Conservation (phyloP, 164 flowering plant genomes). For the Aristolochia californica region DNA sequence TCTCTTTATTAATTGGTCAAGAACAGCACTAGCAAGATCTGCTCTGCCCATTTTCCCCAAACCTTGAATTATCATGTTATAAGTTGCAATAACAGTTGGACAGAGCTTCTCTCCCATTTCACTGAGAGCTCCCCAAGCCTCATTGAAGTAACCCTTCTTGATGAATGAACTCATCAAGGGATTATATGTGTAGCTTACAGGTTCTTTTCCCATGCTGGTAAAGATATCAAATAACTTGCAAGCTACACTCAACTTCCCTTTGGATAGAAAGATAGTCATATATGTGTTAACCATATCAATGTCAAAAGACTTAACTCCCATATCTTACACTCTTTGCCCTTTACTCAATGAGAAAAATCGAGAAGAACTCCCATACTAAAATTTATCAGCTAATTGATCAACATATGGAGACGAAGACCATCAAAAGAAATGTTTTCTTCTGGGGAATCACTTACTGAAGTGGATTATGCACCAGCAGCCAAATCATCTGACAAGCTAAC, state of each 20-base stretch:
- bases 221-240: slow-evolving; percentile 94
- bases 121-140: slow-evolving; percentile 67
- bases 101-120: slow-evolving; percentile 74
- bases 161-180: slow-evolving; percentile 84
- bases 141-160: slow-evolving; percentile 78
- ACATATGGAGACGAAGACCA: slow-evolving; percentile 76
- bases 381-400: slow-evolving; percentile 54
- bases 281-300: slow-evolving; percentile 88
- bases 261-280: slow-evolving; percentile 71
- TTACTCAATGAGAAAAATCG: slow-evolving; percentile 30
- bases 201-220: slow-evolving; percentile 48
- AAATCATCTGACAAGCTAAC: slow-evolving; percentile 14
- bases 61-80: slow-evolving; percentile 78
- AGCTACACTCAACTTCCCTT: slow-evolving; percentile 78
- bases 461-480: slow-evolving; percentile 1
- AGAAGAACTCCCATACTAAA: slow-evolving; percentile 11
- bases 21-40: slow-evolving; percentile 68
- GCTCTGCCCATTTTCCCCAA: slow-evolving; percentile 88
- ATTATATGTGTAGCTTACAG: slow-evolving; percentile 72
- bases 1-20: slow-evolving; percentile 50
- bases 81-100: slow-evolving; percentile 81
- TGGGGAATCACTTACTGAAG: slow-evolving; percentile 13
- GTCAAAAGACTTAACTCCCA: slow-evolving; percentile 51
- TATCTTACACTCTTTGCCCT: slow-evolving; percentile 46
- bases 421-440: slow-evolving; percentile 9